These are phyloP conservation scores for Stagonosporopsis tanaceti DNA, from an alignment of 2,329 filamentous ascomycete genomes.

Conservation along the genomic window DNA sequence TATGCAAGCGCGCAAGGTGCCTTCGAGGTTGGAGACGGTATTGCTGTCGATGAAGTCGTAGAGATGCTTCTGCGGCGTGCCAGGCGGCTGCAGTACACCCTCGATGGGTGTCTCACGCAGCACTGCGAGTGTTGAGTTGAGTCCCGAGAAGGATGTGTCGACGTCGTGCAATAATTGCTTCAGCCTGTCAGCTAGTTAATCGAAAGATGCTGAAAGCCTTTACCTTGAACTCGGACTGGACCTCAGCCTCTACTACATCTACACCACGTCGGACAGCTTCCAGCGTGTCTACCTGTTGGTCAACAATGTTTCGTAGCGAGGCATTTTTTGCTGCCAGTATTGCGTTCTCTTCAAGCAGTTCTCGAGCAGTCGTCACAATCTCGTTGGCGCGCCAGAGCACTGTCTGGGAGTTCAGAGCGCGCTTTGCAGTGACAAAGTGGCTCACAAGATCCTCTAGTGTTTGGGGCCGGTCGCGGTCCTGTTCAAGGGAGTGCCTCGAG, in stretches of 20 bases:
- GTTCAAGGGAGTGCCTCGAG: constrained; percentile 33
- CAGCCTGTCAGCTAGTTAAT: constrained; percentile 15
- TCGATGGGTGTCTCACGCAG: constrained; percentile 72
- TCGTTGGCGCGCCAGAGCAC: constrained; percentile 88
- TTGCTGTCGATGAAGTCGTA: constrained; percentile 80
- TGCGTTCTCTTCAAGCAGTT: constrained; percentile 79
- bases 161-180: constrained; percentile 67
- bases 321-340: constrained; percentile 66
- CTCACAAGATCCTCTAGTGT: constrained; percentile 79
- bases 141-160: constrained; percentile 70
- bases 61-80: constrained; percentile 64
- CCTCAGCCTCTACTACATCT: constrained; percentile 51
- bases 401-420: constrained; percentile 82
- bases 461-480: constrained; percentile 47
- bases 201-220: background rate
- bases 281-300: constrained; percentile 55
- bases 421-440: constrained; percentile 86
- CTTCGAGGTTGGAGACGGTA: constrained; percentile 70
- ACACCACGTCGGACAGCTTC: constrained; percentile 55
- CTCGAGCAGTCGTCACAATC: constrained; percentile 78
- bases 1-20: constrained; percentile 74
- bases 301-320: constrained; percentile 52
- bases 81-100: constrained; percentile 65
- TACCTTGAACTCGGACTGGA: constrained; percentile 55
- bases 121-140: constrained; percentile 72